Base-by-base conservation (phyloP, 345 rosid species). In the Combretum micranthum region DNA sequence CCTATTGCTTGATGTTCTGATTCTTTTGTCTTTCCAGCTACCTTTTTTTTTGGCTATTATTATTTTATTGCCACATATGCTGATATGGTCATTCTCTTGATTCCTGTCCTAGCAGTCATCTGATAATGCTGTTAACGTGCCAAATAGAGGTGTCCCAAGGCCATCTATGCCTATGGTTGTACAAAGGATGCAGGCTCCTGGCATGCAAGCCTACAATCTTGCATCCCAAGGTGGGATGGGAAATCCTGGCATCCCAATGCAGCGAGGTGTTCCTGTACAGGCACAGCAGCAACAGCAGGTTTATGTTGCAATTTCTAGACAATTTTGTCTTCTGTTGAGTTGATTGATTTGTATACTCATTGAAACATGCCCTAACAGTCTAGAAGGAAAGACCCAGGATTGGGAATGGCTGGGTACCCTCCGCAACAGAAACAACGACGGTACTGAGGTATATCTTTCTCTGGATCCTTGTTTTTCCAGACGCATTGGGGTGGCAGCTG, bases 351-450 rank as follows among this genome's bases (percentile, higher is more conserved):
- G n/a, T n/a, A 39, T 50, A 23, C 44, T 50, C 15, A 20, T 53
- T 45, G 1, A 59, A 84, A 32, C 39, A 32, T 32, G 39, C 39
- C 39, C 9, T 32, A 78, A 62, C 87, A 87, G 71, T 61, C 90
- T 52, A 84, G 89, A 69, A 81, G 97, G 75, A 92, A 84, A 67
- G 98, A 88, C 53, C 85, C 88, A 1, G 90, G 88, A 65, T 77
- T 79, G 81, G 92, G 92, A 61, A 65, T 80, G 81, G 69, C 87
- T 13, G 93, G 95, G 62, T 88, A 88, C 57, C 87, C 92, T 70
- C 85, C 97, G 4, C 98, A 83, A 57, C 90, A 81, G 77, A 92
- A 84, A 74, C 75, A 80, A 61, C 83, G 98, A 67, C 90, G 98
- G 32, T 67, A 80, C 65, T 88, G 62, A 77, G 64, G 59, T 64